Percentiles rank a stretch among this genome's conserved stretches.
phyloP scores from a whole-genome alignment of 352 stramenopile genomes.

The Phytophthora meadii region DNA sequence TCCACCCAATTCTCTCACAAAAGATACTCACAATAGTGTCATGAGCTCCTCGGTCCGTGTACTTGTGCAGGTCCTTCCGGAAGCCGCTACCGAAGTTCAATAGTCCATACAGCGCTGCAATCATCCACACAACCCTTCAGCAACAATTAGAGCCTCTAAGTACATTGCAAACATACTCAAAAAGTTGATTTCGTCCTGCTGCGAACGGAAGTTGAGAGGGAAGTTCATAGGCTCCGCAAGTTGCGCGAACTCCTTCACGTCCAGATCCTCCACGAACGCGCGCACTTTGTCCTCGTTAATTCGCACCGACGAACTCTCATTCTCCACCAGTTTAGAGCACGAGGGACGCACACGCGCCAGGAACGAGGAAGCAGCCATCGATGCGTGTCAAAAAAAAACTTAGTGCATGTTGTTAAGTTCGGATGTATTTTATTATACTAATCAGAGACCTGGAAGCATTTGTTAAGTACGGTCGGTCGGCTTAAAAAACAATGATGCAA shows the following conservation, averaged over 20 bases:
- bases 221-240: constrained; percentile 62
- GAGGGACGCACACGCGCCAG: constrained; percentile 59
- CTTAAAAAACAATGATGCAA: too few species aligned
- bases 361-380: constrained; percentile 39
- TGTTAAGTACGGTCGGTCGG: too few species aligned
- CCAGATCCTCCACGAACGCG: constrained; percentile 58
- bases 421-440: too few species aligned
- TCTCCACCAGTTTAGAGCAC: constrained; percentile 56
- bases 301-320: constrained; percentile 52
- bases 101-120: constrained; percentile 65
- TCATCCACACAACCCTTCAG: background rate
- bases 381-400: background rate
- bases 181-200: constrained; percentile 83
- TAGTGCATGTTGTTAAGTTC: constrained; percentile 6
- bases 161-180: constrained; percentile 49
- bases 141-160: background rate
- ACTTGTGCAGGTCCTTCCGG: constrained; percentile 81
- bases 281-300: constrained; percentile 58
- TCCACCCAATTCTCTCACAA: background rate
- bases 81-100: constrained; percentile 87
- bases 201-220: constrained; percentile 77
- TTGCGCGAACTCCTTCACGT: constrained; percentile 57
- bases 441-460: too few species aligned
- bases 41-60: constrained; percentile 64
- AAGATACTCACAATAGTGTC: constrained; percentile 72